phyloP scores from a whole-genome alignment of 1,284 basidiomycete genomes.

The Sanghuangporus baumii region DNA sequence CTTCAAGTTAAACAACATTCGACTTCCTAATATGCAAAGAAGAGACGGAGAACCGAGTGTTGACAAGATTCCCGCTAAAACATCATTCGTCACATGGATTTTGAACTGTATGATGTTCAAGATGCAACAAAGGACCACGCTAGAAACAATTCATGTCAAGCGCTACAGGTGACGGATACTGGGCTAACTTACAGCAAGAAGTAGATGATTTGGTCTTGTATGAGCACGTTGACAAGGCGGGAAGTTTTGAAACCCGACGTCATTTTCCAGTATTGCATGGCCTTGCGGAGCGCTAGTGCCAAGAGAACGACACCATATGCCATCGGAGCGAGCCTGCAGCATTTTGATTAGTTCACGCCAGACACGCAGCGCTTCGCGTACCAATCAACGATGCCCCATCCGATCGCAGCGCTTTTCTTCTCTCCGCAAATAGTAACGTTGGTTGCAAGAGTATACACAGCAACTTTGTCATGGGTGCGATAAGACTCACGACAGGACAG shows the following conservation, averaged over 20 bases:
- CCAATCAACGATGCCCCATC: background rate
- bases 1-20: background rate
- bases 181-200: background rate
- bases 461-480: background rate
- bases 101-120: background rate
- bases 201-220: conserved; percentile 9
- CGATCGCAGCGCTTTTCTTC: background rate
- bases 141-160: background rate
- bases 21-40: background rate
- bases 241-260: background rate
- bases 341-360: background rate
- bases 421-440: background rate
- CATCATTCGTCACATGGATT: background rate
- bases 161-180: background rate
- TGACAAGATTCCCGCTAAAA: background rate
- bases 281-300: conserved; percentile 1
- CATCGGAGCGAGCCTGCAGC: conserved; percentile 1
- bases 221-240: background rate
- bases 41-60: background rate
- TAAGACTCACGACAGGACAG: background rate
- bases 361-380: background rate
- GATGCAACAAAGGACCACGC: background rate
- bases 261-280: background rate
- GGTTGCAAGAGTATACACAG: background rate
- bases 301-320: conserved; percentile 1